phyloP scores from a whole-genome alignment of 805 yeast species.

The Kodamaea fukazawae region DNA sequence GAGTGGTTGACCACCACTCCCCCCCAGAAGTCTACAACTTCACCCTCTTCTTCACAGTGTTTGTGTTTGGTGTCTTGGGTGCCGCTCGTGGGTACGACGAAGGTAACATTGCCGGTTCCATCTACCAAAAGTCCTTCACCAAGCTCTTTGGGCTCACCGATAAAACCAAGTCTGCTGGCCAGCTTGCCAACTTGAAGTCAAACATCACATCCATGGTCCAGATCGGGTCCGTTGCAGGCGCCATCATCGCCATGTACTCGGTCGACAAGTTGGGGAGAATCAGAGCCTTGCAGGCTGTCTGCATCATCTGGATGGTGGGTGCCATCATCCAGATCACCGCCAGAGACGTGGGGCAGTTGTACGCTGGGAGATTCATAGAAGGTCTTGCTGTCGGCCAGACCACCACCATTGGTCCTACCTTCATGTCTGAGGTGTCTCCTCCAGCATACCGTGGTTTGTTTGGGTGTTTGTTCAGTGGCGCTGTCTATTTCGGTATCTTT shows the following conservation, averaged over 20 bases:
- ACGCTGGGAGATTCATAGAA: slow-evolving; percentile 54
- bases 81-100: slow-evolving; percentile 20
- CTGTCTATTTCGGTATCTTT: slow-evolving; percentile 55
- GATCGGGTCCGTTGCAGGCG: slow-evolving; percentile 54
- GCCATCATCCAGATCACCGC: slow-evolving; percentile 47
- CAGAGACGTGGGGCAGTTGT: slow-evolving; percentile 45
- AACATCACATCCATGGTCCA: slow-evolving; percentile 61
- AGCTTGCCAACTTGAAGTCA: slow-evolving; percentile 46
- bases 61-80: slow-evolving; percentile 48
- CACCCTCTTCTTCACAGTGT: slow-evolving; percentile 43
- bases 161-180: slow-evolving; percentile 13
- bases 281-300: slow-evolving; percentile 41
- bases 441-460: slow-evolving; percentile 50
- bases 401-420: slow-evolving; percentile 54
- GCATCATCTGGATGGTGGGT: slow-evolving; percentile 32
- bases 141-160: slow-evolving; percentile 19
- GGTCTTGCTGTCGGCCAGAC: slow-evolving; percentile 60
- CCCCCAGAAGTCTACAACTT: slow-evolving; percentile 39
- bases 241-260: slow-evolving; percentile 45
- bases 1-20: slow-evolving; percentile 15
- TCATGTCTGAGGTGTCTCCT: slow-evolving; percentile 54
- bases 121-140: slow-evolving; percentile 19
- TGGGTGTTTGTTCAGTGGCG: slow-evolving; percentile 54
- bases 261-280: slow-evolving; percentile 54
- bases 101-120: slow-evolving; percentile 22